Base-by-base conservation (phyloP, 495 filamentous ascomycete species). In the Opeltia flavorubescens region DNA sequence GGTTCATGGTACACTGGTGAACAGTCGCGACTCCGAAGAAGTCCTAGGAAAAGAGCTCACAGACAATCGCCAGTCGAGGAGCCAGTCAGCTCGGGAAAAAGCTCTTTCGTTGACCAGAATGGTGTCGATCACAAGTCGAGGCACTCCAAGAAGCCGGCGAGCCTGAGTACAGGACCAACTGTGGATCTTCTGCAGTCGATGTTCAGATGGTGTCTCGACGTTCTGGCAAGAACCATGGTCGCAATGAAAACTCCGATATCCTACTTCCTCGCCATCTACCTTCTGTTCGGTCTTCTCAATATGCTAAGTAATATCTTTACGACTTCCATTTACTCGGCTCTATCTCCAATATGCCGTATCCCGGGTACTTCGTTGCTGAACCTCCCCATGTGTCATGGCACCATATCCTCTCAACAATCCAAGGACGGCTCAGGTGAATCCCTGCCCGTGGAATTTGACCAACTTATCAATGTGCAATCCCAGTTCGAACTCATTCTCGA, bases 401-500 rank as follows among this genome's bases (percentile, higher is more conserved):
- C 18, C 21, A 9, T 41, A 24, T 62, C 60, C 5, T 29, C 47
- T 18, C 31, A 52, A 12, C 43, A 48, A n/a, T 33, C 49, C 43
- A 57, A 50, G 6, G 45, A 44, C 17, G 45, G 50, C 43, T 35
- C 45, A 33, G 50, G 44, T 5, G 52, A 55, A 33, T 42, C 53
- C 41, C 54, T 55, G 13, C 56, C 59, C 3, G 66, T 79, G 15
- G 74, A 81, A 45, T 87, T 86, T 47, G 77, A 81, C 33, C 66
- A 75, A 46, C 64, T 87, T 20, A 78, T 86, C 62, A 66, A 67
- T 7, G 68, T 81, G 4, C 83, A 88, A 57, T 61, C 69, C 9
- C 65, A 69, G 38, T 82, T 88, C 36, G 80, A 81, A 56, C 68
- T 73, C 21, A 72, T 86, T 0, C 62, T 85, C 4, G 72, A 82